Conservation (phyloP, 106 monocot genomes). For the Dendrobium catenatum region DNA sequence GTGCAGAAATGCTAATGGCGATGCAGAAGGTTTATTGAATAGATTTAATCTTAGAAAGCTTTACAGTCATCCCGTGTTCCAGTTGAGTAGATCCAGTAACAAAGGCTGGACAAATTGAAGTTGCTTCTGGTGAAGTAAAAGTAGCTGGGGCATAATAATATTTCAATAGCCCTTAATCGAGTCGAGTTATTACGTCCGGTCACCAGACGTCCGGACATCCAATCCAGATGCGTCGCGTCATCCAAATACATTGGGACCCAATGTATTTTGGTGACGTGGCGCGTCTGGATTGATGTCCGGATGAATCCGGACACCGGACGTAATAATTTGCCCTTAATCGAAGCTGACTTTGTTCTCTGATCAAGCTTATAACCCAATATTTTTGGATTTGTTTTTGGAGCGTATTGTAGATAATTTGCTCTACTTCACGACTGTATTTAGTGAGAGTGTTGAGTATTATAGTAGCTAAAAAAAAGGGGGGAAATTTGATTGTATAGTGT, state of each 20-base stretch:
- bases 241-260: too few species aligned
- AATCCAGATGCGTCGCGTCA: too few species aligned
- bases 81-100: conserved; percentile 51
- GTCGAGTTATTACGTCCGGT: too few species aligned
- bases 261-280: too few species aligned
- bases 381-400: background rate
- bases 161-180: background rate
- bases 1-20: conserved; percentile 19
- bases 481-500: background rate
- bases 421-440: background rate
- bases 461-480: background rate
- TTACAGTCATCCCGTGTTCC: conserved; percentile 59
- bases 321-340: background rate
- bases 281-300: too few species aligned
- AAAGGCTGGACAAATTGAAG: conserved; percentile 28
- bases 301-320: background rate
- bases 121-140: too few species aligned
- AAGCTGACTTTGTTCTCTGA: background rate
- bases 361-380: background rate
- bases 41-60: conserved; percentile 55
- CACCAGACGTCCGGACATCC: too few species aligned
- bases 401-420: background rate
- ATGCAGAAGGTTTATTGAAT: conserved; percentile 37
- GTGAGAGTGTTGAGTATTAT: background rate
- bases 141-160: background rate